Evolutionary conservation across 768 basidiomycete genomes (phyloP), one percentile per base, ranked within the genome.

Genomic region (Lentinula sp.): DNA sequence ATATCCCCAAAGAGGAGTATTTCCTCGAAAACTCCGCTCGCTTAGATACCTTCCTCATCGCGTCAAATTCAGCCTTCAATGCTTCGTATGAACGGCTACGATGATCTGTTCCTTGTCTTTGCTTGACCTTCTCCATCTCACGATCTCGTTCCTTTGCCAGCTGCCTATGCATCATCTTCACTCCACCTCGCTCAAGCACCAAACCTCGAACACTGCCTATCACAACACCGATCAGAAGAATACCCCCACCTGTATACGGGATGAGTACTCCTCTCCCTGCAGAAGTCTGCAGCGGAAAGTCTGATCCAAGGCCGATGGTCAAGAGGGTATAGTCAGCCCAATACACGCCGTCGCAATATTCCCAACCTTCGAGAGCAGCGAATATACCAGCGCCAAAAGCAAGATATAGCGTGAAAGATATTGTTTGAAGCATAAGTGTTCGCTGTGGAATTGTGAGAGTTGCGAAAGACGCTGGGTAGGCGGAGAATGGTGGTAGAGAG

Each of bases 291-390:
- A 73, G 66, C 4, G 74, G 74, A 52, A 77, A 77, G 63, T 78
- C 76, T 2, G 73, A 68, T 3, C 76, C 77, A 5, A 78, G 66
- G 0, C 77, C 76, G 48, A 78, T 73, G 0, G 76, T 78, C 37
- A 78, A 65, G 13, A 78, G 67, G 1, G 77, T 76, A 60, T 78
- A 79, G 57, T 77, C 74, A 1, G 74, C 75, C 76, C 75, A 78
- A 61, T 77, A 78, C 0, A 79, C 61, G 2, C 68, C 76, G 51
- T 79, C 75, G 23, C 72, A 62, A 61, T 72, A 79, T 18, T 65
- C 60, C 77, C 76, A 78, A 5, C 65, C 67, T 53, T 78, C 75
- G 18, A 76, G 63, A 0, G 57, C 51, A 5, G 74, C 64, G 59
- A 76, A 78, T 6, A 79, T 67, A 0, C 70, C 75, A 1, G 73